Conservation (phyloP, 2,329 filamentous ascomycete genomes). For the Myriosclerotinia duriaeana region DNA sequence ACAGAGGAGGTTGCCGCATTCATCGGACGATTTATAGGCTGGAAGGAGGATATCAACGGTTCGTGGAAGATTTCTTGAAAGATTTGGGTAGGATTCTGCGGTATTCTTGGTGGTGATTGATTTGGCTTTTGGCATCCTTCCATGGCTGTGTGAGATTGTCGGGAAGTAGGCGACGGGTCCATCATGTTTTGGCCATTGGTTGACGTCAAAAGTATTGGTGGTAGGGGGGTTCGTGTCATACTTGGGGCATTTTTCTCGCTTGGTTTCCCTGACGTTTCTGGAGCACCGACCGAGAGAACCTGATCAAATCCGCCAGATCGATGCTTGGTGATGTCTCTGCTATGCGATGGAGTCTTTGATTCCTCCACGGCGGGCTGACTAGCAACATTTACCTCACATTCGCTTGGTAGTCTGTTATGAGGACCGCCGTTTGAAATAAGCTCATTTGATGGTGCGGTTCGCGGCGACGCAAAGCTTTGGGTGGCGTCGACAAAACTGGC, state of each 20-base stretch:
- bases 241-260: neutral
- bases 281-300: neutral
- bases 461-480: neutral
- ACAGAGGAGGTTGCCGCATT: neutral
- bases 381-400: neutral
- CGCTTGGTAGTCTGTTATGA: neutral
- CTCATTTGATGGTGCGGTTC: neutral
- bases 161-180: neutral
- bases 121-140: neutral
- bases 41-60: neutral
- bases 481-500: neutral
- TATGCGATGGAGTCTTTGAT: neutral
- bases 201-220: neutral
- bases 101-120: neutral
- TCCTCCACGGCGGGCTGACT: neutral
- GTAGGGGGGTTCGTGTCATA: slow-evolving; percentile 5
- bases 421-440: neutral
- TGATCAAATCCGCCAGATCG: neutral
- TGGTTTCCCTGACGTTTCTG: neutral
- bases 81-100: neutral
- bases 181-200: neutral
- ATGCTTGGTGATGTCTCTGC: neutral
- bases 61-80: neutral
- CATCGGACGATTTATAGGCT: slow-evolving; percentile 9
- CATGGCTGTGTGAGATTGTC: neutral